Evolutionary conservation across 1,139 yeast genomes (phyloP), one percentile per base, ranked within the genome.

Genomic region (Diutina pseudorugosa): DNA sequence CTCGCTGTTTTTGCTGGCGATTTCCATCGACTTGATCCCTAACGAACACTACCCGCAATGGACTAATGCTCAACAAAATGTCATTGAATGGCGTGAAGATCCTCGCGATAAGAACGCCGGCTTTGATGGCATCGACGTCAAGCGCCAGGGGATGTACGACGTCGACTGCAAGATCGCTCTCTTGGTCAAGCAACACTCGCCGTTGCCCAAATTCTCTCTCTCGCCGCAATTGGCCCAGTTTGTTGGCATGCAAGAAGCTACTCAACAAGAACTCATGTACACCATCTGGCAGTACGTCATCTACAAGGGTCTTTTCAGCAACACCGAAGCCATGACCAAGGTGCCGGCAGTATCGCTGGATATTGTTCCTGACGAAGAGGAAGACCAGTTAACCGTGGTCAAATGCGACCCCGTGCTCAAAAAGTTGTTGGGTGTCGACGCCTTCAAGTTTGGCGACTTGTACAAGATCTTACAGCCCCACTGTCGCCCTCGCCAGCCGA

Each of bases 81-180:
- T 72, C 43, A 65, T 74, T 41, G 79, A 74, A 58, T 74, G 78
- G 78, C 64, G 76, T 57, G 70, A 69, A 40, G 48, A 56, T 44
- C 53, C 20, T n/a, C 21, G 51, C 18, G 33, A 23, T 20, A 42
- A 27, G 16, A 55, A 53, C 60, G 52, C 64, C 58, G 53, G 63
- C 55, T 90, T 93, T 63, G 98, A 94, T 65, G 98, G 95, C 1
- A 69, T 93, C 56, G 97, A 91, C 63, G 79, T 93, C 53, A 85
- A 85, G 61, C 80, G 98, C 61, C 73, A 77, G 25, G 98, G 98
- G 2, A 67, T 75, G 14, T 75, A 72, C 58, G 85, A 87, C 57
- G 73, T 90, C 52, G 73, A 79, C 47, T 79, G 88, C 52, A 82
- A 80, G 56, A 83, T 93, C 54, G 86, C 91, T 9, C 74, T 93